Conservation (phyloP, 306 rosid genomes). For the Lathyrus aphaca region DNA sequence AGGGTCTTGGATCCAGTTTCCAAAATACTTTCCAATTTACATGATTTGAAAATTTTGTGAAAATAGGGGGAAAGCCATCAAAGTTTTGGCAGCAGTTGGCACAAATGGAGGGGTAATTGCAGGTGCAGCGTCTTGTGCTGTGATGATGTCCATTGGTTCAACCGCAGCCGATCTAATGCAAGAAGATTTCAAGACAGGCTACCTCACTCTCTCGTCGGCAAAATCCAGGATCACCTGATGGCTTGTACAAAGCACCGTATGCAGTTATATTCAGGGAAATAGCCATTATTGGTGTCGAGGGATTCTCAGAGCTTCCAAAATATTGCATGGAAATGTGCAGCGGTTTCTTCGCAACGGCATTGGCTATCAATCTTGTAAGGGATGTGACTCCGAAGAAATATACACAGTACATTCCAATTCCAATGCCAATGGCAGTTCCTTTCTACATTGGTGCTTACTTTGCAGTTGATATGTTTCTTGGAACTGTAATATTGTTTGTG, state of each 20-base stretch:
- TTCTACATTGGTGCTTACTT: conserved; percentile 93
- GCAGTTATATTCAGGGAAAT: conserved; percentile 90
- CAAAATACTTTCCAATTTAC: too few relatives aligned
- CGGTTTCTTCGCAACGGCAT: conserved; percentile 74
- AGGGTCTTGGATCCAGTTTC: too few relatives aligned
- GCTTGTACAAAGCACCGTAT: conserved; percentile 89
- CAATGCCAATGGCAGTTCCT: conserved; percentile 97
- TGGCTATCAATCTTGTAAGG: conserved; percentile 68
- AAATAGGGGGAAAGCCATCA: too few relatives aligned
- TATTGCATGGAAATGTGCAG: conserved; percentile 77
- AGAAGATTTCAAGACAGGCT: conserved; percentile 98
- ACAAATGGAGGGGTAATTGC: conserved; percentile 86
- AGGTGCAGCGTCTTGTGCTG: conserved; percentile 77
- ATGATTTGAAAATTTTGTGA: too few relatives aligned
- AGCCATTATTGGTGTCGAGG: conserved; percentile 87
- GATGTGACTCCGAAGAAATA: conserved; percentile 66
- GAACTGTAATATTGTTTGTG: conserved; percentile 72
- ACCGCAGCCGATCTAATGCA: conserved; percentile 99
- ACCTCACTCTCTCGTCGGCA: conserved; percentile 89
- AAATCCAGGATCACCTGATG: conserved; percentile 89
- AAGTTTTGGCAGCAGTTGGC: conserved; percentile 74
- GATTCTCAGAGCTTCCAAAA: conserved; percentile 91
- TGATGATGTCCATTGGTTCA: conserved; percentile 94
- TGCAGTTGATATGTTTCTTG: conserved; percentile 87
- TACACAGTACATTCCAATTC: conserved; percentile 82